Percentiles rank a stretch among this genome's conserved stretches.
Evolutionary conservation across 345 rosid species (phyloP).

Genomic region (Dimocarpus longan): DNA sequence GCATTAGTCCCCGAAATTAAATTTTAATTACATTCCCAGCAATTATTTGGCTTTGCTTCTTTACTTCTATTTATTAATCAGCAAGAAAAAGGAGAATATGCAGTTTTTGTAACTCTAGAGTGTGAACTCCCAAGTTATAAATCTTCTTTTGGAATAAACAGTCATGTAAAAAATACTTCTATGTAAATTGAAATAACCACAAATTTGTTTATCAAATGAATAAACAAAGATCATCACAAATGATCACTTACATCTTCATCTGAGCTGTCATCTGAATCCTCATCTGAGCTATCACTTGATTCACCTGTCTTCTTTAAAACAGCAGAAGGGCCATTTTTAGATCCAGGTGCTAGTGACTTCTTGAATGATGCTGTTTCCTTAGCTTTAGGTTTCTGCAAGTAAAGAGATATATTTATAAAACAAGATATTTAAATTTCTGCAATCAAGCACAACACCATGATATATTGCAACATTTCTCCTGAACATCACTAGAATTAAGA

Average conservation of each 20-base stretch:
- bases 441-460: neutral
- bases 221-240: neutral
- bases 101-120: neutral
- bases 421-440: neutral
- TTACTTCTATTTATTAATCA: neutral
- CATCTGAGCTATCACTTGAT: slow-evolving; percentile 30
- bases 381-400: slow-evolving; percentile 28
- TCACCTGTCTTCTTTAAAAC: slow-evolving; percentile 31
- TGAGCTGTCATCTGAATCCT: slow-evolving; percentile 32
- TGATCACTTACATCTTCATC: slow-evolving; percentile 33
- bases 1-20: neutral
- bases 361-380: slow-evolving; percentile 26
- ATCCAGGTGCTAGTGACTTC: slow-evolving; percentile 22
- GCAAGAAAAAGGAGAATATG: neutral
- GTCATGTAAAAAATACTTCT: neutral
- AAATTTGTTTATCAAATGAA: neutral
- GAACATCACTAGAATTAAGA: no score
- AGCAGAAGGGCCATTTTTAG: slow-evolving; percentile 27
- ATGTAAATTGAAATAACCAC: neutral
- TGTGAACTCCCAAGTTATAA: neutral
- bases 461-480: neutral
- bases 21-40: neutral
- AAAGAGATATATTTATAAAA: no score
- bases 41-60: neutral
- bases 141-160: neutral